A percentile compares a stretch with the other conserved stretches of the same genome.
Conservation (phyloP, 345 rosid species). For the Dovyalis caffra region DNA sequence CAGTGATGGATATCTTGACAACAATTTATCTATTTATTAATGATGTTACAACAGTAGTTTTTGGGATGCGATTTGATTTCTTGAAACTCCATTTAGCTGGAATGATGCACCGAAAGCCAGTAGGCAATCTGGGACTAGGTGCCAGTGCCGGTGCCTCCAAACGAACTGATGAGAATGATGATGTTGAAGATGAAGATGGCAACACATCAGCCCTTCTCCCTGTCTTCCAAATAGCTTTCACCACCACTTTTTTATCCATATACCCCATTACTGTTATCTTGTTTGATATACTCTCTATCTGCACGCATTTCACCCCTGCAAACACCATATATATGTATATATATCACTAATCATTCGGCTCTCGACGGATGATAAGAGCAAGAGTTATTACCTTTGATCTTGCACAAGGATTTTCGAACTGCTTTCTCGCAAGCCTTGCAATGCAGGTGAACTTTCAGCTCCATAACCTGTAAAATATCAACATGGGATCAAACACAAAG, state of each 20-base stretch:
- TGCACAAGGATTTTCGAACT: conserved; percentile 31
- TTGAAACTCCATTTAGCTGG: conserved; percentile 23
- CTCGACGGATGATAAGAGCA: too few relatives aligned
- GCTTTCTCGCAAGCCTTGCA: conserved; percentile 41
- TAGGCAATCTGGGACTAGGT: conserved; percentile 26
- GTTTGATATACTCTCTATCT: conserved; percentile 20
- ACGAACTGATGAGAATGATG: neutral
- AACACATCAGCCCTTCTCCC: conserved; percentile 31
- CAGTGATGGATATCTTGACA: too few relatives aligned
- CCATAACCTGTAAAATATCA: conserved; percentile 20
- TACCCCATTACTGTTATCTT: conserved; percentile 36
- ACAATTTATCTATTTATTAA: too few relatives aligned
- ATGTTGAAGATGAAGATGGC: too few relatives aligned
- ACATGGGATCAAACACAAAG: too few relatives aligned
- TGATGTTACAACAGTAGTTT: too few relatives aligned
- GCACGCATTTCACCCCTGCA: conserved; percentile 34
- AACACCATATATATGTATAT: too few relatives aligned
- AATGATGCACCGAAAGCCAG: conserved; percentile 32
- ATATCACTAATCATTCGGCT: neutral
- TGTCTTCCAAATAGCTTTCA: conserved; percentile 29
- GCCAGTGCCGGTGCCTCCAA: neutral
- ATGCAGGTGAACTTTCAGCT: conserved; percentile 36
- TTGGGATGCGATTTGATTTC: too few relatives aligned
- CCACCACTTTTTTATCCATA: conserved; percentile 12
- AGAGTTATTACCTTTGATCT: conserved; percentile 26